Evolutionary conservation across 768 basidiomycete species (phyloP).

Genomic region (Suillus brevipes): DNA sequence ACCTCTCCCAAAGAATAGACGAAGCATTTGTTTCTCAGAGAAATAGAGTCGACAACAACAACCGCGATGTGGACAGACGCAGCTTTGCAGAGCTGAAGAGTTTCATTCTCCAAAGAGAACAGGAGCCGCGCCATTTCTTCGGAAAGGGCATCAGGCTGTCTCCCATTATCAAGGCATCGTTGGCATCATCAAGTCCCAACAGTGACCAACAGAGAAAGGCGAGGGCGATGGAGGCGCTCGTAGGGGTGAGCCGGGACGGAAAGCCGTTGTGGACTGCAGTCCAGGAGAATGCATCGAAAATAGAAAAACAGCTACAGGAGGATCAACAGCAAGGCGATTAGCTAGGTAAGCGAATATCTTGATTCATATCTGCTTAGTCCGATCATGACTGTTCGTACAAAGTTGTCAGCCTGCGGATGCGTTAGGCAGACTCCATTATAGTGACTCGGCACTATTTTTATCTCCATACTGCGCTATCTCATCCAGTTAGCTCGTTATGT

Average conservation of each 20-base stretch:
- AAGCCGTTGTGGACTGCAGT: conserved; percentile 33
- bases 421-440: not conserved
- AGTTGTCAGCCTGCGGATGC: not conserved
- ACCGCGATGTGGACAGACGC: not conserved
- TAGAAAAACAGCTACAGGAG: conserved; percentile 19
- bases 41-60: not conserved
- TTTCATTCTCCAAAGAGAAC: not conserved
- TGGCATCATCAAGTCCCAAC: conserved; percentile 1
- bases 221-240: conserved; percentile 25
- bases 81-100: conserved; percentile 15
- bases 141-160: conserved; percentile 20
- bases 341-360: not conserved
- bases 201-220: conserved; percentile 22
- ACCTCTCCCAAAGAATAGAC: conserved; percentile 64
- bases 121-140: conserved; percentile 22
- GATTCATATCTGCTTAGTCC: not conserved
- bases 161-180: not conserved
- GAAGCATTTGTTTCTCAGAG: conserved; percentile 45
- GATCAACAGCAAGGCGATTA: conserved; percentile 13
- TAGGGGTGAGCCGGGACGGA: conserved; percentile 32
- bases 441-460: not conserved
- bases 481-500: not conserved
- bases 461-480: not conserved
- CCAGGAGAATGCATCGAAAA: conserved; percentile 28
- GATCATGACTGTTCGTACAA: not conserved